Evolutionary conservation across 495 filamentous ascomycete species (phyloP), one percentile per base, ranked within the genome.

Genomic region (Lasiosphaeria miniovina): DNA sequence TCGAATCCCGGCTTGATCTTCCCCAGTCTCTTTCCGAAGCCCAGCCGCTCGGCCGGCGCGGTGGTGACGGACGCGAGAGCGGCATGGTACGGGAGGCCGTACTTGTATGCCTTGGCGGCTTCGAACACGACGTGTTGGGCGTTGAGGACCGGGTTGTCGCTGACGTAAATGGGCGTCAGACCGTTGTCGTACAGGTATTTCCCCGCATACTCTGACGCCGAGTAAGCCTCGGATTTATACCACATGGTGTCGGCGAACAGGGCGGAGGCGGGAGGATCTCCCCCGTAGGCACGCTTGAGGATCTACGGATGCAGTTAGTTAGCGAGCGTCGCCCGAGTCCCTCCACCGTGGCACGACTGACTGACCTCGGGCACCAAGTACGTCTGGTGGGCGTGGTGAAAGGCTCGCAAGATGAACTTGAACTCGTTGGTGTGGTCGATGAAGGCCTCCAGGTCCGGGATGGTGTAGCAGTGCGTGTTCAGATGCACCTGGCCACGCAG

Each of bases 381-480:
- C 1, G 85, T 84, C 58, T 82, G 76, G 54, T 86, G 80, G 9
- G 85, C 85, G 63, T 88, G 85, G 67, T 88, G 85, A 65, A 88
- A 87, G 0, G 85, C 84, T 7, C 78, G 74, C 36, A 87, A 66
- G 17, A 75, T 68, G 65, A 87, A 86, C 60, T 81, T 79, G 73
- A 88, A 88, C 70, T 88, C 85, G 59, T 87, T 84, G 6, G 78
- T 83, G 65, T 86, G 83, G 49, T 79, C 75, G 6, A 87, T 74
- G 61, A 87, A 83, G 35, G 82, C 81, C 66, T 87, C 84, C 11
- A 88, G 74, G 61, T 88, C 86, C 10, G 82, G 76, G 4, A 82
- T 74, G n/a, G 84, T 84, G 68, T 88, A 88, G 69, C 86, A 88
- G 62, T 88, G 86, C 1, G 82, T 81, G 67, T 88, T 87, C 45